A percentile compares a stretch with the other conserved stretches of the same genome.
phyloP scores from a whole-genome alignment of 1,284 basidiomycete species.

The Apiotrichum porosum region DNA sequence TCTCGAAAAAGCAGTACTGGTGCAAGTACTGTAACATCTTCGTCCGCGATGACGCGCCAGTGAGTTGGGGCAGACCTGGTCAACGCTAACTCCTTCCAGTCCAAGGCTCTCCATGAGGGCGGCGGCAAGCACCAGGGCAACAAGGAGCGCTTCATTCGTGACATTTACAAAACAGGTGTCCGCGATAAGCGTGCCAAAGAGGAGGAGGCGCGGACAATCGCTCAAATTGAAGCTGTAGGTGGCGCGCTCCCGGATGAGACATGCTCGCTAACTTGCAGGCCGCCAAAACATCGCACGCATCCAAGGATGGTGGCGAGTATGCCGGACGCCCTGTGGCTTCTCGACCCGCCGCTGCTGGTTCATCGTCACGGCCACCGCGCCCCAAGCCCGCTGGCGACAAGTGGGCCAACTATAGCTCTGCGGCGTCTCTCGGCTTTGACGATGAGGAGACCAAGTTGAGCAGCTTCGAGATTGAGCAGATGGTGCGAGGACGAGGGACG shows the following conservation, averaged over 20 bases:
- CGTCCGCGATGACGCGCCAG: constrained; percentile 85
- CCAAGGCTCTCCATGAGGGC: constrained; percentile 84
- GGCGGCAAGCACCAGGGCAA: constrained; percentile 92
- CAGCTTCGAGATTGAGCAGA: constrained; percentile 55
- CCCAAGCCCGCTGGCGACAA: constrained; percentile 53
- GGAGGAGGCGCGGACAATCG: constrained; percentile 81
- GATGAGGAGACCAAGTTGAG: constrained; percentile 59
- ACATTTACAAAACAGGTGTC: constrained; percentile 89
- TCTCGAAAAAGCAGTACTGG: constrained; percentile 52
- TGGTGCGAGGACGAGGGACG: constrained; percentile 61
- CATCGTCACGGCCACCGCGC: background rate
- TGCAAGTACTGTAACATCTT: constrained; percentile 51
- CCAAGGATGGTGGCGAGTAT: constrained; percentile 8
- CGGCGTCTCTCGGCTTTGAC: constrained; percentile 69
- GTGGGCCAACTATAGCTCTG: constrained; percentile 79
- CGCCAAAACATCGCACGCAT: constrained; percentile 27
- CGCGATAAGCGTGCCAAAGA: constrained; percentile 78
- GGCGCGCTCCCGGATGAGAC: too few species aligned
- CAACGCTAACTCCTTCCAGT: constrained; percentile 48
- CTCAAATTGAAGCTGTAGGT: constrained; percentile 71
- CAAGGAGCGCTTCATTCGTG: constrained; percentile 82
- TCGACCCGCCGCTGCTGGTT: background rate
- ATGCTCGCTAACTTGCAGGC: constrained; percentile 17
- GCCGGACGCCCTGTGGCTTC: constrained; percentile 2
- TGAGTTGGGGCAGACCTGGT: too few species aligned